Evolutionary conservation across 495 filamentous ascomycete genomes (phyloP), one percentile per base, ranked within the genome.

Genomic region (Penicillium nucicola): DNA sequence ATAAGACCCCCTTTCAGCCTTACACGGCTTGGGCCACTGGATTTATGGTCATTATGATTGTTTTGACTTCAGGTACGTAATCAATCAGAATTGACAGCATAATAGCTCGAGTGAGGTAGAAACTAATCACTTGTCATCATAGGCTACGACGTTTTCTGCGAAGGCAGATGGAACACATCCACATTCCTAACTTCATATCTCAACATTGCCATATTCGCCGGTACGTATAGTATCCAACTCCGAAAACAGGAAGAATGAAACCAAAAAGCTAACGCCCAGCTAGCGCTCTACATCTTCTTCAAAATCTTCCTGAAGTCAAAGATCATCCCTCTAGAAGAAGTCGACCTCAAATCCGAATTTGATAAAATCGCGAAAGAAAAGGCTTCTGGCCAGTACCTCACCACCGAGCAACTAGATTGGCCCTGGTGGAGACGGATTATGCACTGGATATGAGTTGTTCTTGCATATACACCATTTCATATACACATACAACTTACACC

Each of bases 151-250:
- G 41, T 45, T 17, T 53, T 53, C 38, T 35, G 33, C 42, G 36
- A 31, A 23, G 37, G 43, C 12, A 40, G 42, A 17, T 53, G 36
- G 25, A 43, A 15, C 35, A 36, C 38, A 13, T 36, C 42, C 14
- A 30, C 34, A 34, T 53, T 53, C 39, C 23, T 53, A 14, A 46
- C 50, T 22, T 47, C 42, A 13, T 53, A 53, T 23, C 19, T 53
- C 14, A 53, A 48, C 37, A 42, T 53, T 22, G 42, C 43, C 10
- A 47, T 53, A 22, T 53, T 53, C 35, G 23, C 45, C 22, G 37
- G 37, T 40, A 48, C 25, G 35, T 30, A 39, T 39, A 19, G 7
- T n/a, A 23, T 22, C 20, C 4, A 20, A 38, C 20, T 12, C 18
- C 20, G 37, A 47, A 17, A 28, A n/a, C 28, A 20, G 5, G 20